A percentile compares a stretch with the other conserved stretches of the same genome.
Evolutionary conservation across 768 basidiomycete genomes (phyloP).

Genomic region (Suillus spraguei): DNA sequence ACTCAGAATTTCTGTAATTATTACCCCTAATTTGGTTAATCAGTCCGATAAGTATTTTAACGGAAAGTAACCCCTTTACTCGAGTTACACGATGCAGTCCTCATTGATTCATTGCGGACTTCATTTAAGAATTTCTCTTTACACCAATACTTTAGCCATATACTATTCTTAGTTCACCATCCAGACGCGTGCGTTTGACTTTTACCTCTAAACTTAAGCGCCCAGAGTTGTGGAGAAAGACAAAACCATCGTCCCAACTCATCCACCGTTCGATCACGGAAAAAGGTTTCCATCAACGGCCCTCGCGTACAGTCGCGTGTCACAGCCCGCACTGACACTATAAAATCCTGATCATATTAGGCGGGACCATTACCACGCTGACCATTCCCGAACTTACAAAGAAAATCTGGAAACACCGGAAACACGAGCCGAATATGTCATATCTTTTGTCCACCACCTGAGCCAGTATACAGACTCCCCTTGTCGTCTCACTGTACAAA

Average conservation of each 20-base stretch:
- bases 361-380: not conserved
- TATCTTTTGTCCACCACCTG: not conserved
- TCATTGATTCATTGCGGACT: constrained; percentile 3
- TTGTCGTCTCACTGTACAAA: not conserved
- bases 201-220: not conserved
- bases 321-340: not conserved
- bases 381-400: not conserved
- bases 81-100: not conserved
- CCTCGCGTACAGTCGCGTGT: not conserved
- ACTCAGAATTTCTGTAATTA: not conserved
- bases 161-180: not conserved
- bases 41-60: not conserved
- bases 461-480: not conserved
- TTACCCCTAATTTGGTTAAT: not conserved
- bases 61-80: constrained; percentile 8
- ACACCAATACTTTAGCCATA: not conserved
- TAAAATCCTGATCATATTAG: constrained; percentile 2
- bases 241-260: not conserved
- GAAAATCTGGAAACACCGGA: not conserved
- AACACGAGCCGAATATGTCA: not conserved
- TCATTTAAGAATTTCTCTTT: constrained; percentile 1
- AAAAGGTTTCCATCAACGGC: not conserved
- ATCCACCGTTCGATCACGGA: not conserved
- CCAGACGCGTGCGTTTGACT: constrained; percentile 4
- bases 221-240: not conserved